Conservation (phyloP, 306 rosid species). For the Ormosia emarginata region DNA sequence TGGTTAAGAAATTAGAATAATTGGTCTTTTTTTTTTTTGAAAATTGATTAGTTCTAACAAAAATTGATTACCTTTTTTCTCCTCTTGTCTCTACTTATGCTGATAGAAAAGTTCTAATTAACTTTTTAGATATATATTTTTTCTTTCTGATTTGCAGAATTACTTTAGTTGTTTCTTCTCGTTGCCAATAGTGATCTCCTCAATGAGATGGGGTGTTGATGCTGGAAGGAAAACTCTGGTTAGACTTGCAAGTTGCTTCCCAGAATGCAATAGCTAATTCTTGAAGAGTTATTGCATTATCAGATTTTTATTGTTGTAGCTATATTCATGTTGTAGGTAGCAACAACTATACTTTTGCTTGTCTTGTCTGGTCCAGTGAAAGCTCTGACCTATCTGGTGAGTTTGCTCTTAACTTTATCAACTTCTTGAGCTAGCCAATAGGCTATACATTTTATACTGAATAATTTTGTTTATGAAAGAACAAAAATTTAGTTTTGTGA, state of each 20-base stretch:
- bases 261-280: not conserved
- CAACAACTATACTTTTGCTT: conserved; percentile 77
- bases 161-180: conserved; percentile 92
- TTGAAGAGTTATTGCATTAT: not conserved
- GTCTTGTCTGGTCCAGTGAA: conserved; percentile 91
- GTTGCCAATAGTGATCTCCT: conserved; percentile 84
- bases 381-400: conserved; percentile 85
- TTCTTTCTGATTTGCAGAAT: conserved; percentile 54
- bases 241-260: conserved; percentile 16
- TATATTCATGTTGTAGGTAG: conserved; percentile 57
- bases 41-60: not conserved
- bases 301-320: conserved; percentile 8
- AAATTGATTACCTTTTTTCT: not conserved
- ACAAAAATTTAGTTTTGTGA: not conserved
- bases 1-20: not conserved
- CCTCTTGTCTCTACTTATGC: not conserved
- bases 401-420: conserved; percentile 26
- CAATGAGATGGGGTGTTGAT: conserved; percentile 95
- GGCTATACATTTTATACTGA: not conserved
- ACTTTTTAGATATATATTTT: not conserved
- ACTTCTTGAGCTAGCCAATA: not conserved
- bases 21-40: not conserved
- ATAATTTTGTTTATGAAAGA: not conserved
- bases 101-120: not conserved
- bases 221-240: conserved; percentile 99